Evolutionary conservation across 2,329 filamentous ascomycete genomes (phyloP).

Genomic region (Calonectria pseudoturangicola): DNA sequence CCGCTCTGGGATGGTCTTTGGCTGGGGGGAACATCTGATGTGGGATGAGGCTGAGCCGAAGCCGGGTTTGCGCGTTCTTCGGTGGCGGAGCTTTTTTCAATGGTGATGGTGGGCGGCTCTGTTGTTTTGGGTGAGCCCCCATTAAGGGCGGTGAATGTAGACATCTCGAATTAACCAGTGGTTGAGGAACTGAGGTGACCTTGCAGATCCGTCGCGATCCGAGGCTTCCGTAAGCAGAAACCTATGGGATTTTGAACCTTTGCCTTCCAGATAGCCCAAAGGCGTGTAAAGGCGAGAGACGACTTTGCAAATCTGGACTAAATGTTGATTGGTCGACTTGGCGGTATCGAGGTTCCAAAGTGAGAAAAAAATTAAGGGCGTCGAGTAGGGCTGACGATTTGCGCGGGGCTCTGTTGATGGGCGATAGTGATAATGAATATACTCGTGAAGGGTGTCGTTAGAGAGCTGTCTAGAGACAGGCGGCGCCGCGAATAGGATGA

Average conservation of each 20-base stretch:
- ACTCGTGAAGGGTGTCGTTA: slow-evolving; percentile 18
- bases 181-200: slow-evolving; percentile 23
- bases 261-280: slow-evolving; percentile 27
- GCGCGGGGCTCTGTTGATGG: slow-evolving; percentile 35
- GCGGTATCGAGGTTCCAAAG: slow-evolving; percentile 19
- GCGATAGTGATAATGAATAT: slow-evolving; percentile 21
- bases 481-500: slow-evolving; percentile 26
- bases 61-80: slow-evolving; percentile 58
- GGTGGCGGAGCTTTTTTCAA: slow-evolving; percentile 56
- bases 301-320: slow-evolving; percentile 15
- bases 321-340: slow-evolving; percentile 13
- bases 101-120: slow-evolving; percentile 58
- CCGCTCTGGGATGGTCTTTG: slow-evolving; percentile 63
- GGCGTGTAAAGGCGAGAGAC: slow-evolving; percentile 26
- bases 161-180: slow-evolving; percentile 60
- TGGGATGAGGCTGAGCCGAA: slow-evolving; percentile 52
- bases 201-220: slow-evolving; percentile 35
- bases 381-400: slow-evolving; percentile 37
- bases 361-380: slow-evolving; percentile 19
- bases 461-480: slow-evolving; percentile 28
- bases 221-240: slow-evolving; percentile 44
- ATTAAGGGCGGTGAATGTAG: slow-evolving; percentile 72
- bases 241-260: slow-evolving; percentile 30
- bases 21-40: slow-evolving; percentile 54
- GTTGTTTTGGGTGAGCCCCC: slow-evolving; percentile 67